A percentile compares a stretch with the other conserved stretches of the same genome.
phyloP scores from a whole-genome alignment of 2,329 filamentous ascomycete species.

The Cordyceps militaris region DNA sequence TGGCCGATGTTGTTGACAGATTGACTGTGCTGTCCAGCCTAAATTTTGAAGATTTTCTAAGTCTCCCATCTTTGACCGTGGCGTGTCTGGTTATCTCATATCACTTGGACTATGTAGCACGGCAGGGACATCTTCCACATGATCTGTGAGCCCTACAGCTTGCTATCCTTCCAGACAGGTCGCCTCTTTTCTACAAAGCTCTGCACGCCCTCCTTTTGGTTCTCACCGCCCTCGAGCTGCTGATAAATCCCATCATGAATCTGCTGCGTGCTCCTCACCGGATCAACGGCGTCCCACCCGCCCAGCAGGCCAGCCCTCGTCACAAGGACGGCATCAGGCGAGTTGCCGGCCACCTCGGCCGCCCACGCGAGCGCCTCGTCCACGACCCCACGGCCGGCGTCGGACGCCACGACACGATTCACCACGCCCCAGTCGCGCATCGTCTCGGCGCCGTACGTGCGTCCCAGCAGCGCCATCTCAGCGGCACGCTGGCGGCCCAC shows the following conservation, averaged over 20 bases:
- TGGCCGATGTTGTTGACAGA: no score
- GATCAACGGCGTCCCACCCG: constrained; percentile 64
- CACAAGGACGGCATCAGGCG: constrained; percentile 71
- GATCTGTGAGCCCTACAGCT: constrained; percentile 35
- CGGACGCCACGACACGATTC: constrained; percentile 56
- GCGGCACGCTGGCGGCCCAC: constrained; percentile 63
- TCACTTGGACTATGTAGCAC: no score
- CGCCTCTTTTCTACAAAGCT: constrained; percentile 73
- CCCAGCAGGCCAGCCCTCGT: constrained; percentile 62
- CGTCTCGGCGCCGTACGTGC: constrained; percentile 51
- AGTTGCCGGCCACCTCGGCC: constrained; percentile 53
- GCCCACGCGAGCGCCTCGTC: constrained; percentile 56
- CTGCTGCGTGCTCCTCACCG: constrained; percentile 53
- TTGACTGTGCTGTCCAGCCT: no score
- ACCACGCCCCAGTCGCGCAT: constrained; percentile 61
- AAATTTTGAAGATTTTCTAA: no score
- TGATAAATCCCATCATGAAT: constrained; percentile 52
- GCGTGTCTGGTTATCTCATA: no score
- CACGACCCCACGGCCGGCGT: constrained; percentile 38
- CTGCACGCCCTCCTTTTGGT: constrained; percentile 65
- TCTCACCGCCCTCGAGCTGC: constrained; percentile 57
- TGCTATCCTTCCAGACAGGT: constrained; percentile 60
- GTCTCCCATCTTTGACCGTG: no score
- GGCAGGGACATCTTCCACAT: background rate
- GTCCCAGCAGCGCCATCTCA: constrained; percentile 63